These are phyloP conservation scores for Aspergillus conjunctus DNA, from an alignment of 495 filamentous ascomycete species.

Conservation along the genomic window DNA sequence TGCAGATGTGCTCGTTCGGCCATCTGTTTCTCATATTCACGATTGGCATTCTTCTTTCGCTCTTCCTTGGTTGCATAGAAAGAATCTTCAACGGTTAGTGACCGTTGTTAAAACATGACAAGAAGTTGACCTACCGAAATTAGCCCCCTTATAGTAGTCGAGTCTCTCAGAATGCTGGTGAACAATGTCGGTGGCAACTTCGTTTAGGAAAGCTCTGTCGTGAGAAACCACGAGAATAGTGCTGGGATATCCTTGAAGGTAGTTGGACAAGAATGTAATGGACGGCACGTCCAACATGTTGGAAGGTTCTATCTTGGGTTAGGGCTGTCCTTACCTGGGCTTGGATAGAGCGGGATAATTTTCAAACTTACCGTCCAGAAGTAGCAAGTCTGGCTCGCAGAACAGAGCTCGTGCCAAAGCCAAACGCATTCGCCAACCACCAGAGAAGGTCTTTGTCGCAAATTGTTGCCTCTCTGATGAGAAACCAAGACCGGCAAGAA, in stretches of 20 bases:
- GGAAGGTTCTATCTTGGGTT: constrained; percentile 71
- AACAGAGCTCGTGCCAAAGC: constrained; percentile 94
- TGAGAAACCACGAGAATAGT: constrained; percentile 97
- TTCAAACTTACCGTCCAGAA: constrained; percentile 70
- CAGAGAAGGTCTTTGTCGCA: constrained; percentile 96
- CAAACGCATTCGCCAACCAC: constrained; percentile 99
- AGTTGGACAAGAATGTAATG: constrained; percentile 98
- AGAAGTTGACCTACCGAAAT: constrained; percentile 63
- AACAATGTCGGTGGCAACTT: constrained; percentile 99
- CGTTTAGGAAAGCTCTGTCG: constrained; percentile 98
- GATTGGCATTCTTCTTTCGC: constrained; percentile 91
- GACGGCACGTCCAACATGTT: constrained; percentile 99
- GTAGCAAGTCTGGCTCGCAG: constrained; percentile 94
- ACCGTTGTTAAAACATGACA: background rate
- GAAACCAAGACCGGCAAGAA: constrained; percentile 96
- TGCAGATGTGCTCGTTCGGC: constrained; percentile 85
- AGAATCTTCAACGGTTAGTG: constrained; percentile 59
- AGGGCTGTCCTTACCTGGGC: constrained; percentile 18
- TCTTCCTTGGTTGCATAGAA: constrained; percentile 99
- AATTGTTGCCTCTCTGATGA: constrained; percentile 89
- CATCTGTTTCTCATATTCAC: constrained; percentile 99
- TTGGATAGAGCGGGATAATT: background rate
- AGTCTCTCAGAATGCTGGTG: constrained; percentile 96
- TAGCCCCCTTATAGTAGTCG: constrained; percentile 98
- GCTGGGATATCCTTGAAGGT: constrained; percentile 90